Evolutionary conservation across 345 rosid genomes (phyloP), one percentile per base, ranked within the genome.

Genomic region (Salix dunnii): DNA sequence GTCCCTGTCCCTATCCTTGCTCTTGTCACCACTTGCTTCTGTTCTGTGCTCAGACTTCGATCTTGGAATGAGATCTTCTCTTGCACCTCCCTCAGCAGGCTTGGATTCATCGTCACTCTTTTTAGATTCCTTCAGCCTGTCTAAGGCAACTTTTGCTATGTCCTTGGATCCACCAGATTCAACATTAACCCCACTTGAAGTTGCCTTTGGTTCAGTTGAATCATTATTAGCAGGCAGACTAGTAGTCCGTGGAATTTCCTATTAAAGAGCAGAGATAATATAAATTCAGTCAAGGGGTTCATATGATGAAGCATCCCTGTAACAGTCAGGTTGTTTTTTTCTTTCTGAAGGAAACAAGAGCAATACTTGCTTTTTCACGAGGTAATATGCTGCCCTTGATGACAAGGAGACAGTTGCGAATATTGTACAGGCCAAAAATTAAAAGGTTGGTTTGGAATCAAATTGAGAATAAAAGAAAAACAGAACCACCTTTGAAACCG

Each of bases 51-150:
- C 93, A 36, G 88, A 77, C 88, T 84, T 91, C 67, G 90, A 82
- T 77, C 73, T 87, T 42, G 75, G 78, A 55, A 76, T 25, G 8
- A 62, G 80, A 72, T 86, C 95, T 46, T 88, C 92, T 82, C 87
- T 89, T 16, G 74, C 74, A 53, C 82, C 90, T 68, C 86, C 90
- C 3, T 81, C 90, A 18, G 72, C 31, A 62, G 84, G 84, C 80
- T 82, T 89, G 10, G 88, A 82, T 84, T 93, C 92, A 68, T 87
- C 89, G 65, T 88, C 93, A 14, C 87, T 88, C 80, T 84, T 94
- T 86, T 85, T 89, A 27, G 85, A 83, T 40, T 91, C 96, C 80
- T 87, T 88, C 73, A 74, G 74, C 88, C 79, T 89, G 65, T 89
- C 92, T 27, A 79, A 67, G 7, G 87, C 81, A 18, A 81, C 79